These are phyloP conservation scores for Asterochloris sp. DNA, from an alignment of 139 green algal genomes.

Conservation along the genomic window DNA sequence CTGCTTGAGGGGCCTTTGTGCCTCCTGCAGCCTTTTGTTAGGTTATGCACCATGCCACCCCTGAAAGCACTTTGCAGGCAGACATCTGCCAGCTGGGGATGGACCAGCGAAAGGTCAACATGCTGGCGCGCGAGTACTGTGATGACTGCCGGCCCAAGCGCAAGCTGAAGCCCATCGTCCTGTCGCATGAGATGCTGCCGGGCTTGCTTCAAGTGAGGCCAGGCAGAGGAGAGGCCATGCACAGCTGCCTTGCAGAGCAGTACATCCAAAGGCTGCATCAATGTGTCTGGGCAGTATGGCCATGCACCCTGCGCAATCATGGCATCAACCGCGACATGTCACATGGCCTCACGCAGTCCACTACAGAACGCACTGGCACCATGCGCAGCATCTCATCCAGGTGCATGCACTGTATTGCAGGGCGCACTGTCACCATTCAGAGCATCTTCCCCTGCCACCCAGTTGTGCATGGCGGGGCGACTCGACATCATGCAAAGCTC, in stretches of 20 bases:
- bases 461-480: too few relatives aligned
- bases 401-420: too few relatives aligned
- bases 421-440: too few relatives aligned
- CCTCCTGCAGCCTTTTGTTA: neutral
- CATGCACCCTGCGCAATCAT: neutral
- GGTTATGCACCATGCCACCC: neutral
- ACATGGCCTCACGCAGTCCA: neutral
- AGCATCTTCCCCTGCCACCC: too few relatives aligned
- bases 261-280: too few relatives aligned
- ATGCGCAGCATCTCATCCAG: too few relatives aligned
- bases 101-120: slow-evolving; percentile 98
- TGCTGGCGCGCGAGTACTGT: slow-evolving; percentile 96
- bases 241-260: too few relatives aligned
- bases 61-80: slow-evolving; percentile 56
- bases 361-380: too few relatives aligned
- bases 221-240: too few relatives aligned
- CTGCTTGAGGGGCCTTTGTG: neutral
- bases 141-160: slow-evolving; percentile 76
- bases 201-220: slow-evolving; percentile 73
- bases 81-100: slow-evolving; percentile 99
- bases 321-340: neutral
- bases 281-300: too few relatives aligned
- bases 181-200: slow-evolving; percentile 95
- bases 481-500: too few relatives aligned
- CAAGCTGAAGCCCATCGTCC: slow-evolving; percentile 96